Base-by-base conservation (phyloP, 2,329 filamentous ascomycete species). In the Claviceps monticola region DNA sequence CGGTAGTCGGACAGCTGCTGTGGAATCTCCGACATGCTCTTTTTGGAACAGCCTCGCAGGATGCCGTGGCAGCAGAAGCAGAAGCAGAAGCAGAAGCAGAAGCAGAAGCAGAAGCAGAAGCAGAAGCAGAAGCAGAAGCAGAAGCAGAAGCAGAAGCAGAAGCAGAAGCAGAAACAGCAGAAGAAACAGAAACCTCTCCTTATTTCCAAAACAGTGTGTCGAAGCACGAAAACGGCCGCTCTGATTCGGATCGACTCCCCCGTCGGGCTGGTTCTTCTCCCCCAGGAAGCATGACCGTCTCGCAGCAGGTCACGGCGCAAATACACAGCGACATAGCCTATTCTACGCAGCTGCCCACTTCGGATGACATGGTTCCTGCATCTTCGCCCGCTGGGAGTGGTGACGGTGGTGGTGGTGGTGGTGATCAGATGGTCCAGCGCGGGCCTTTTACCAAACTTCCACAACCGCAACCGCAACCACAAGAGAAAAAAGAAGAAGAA, bases 21-120 rank as follows among this genome's bases (percentile, higher is more conserved):
- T 76, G 72, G 50, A 83, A 83, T 53, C 61, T 84, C 37, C 68
- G 74, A 42, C 73, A 75, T 5, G 60, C 81, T 1, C 72, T 81
- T 51, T 67, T 64, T 53, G 62, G 50, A 3, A 63, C 66, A 7
- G 55, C 53, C 1, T 55, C 53, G 2, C 57, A 60, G 0, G 59
- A 61, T 14, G 14, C 37, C 42, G n/a, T 8, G 29, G n/a, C 42
- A 19, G n/a, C 43, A 13, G 21, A 3, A n/a, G 8, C 38, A n/a
- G 17, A 16, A 36, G 26, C 26, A 9, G 7, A 7, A 29, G 26
- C 2, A 29, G 26, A 7, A 8, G 2, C 5, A 26, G 23, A 7
- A 26, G 1, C 26, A 8, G 26, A 1, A 26, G 26, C 1, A 26
- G 6, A 2, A 8, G 26, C 8, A 9, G 8, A 2, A 23, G 7